Base-by-base conservation (phyloP, 257 asterid genomes). In the Avicennia marina region DNA sequence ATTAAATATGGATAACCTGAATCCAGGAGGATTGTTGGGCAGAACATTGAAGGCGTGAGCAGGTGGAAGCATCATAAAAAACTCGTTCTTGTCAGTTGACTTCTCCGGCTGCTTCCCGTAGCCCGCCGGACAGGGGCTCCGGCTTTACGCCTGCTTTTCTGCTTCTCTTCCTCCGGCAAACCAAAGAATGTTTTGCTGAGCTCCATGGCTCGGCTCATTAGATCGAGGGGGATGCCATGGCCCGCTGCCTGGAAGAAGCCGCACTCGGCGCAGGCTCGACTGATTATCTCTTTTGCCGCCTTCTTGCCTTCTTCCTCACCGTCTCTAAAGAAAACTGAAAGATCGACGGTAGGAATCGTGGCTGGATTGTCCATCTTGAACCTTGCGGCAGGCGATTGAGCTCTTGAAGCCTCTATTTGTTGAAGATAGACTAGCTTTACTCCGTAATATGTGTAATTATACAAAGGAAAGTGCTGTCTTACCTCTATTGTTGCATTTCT, bases 331-430 rank as follows among this genome's bases (percentile, higher is more conserved):
- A 78, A 83, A 31, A 60, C 69, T 4, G 81, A 83, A 2, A 83
- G 79, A 56, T 80, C 93, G n/a, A 80, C 72, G 0, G 71, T 73
- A 1, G 93, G 82, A 64, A 83, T 75, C 13, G 11, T 25, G 46
- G 2, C 66, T 39, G 36, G 39, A 32, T 46, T 53, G 17, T 60
- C 61, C 74, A 67, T 66, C n/a, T n/a, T n/a, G n/a, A n/a, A n/a
- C n/a, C n/a, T n/a, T n/a, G n/a, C n/a, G n/a, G n/a, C n/a, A n/a
- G n/a, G n/a, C n/a, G n/a, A n/a, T n/a, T n/a, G n/a, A n/a, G n/a
- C n/a, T n/a, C n/a, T n/a, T n/a, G n/a, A n/a, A n/a, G n/a, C n/a
- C n/a, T n/a, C n/a, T n/a, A n/a, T n/a, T n/a, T n/a, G n/a, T n/a
- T n/a, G n/a, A n/a, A n/a, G n/a, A n/a, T n/a, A n/a, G n/a, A n/a